Evolutionary conservation across 2,329 filamentous ascomycete genomes (phyloP).

Genomic region (Colletotrichum lini): DNA sequence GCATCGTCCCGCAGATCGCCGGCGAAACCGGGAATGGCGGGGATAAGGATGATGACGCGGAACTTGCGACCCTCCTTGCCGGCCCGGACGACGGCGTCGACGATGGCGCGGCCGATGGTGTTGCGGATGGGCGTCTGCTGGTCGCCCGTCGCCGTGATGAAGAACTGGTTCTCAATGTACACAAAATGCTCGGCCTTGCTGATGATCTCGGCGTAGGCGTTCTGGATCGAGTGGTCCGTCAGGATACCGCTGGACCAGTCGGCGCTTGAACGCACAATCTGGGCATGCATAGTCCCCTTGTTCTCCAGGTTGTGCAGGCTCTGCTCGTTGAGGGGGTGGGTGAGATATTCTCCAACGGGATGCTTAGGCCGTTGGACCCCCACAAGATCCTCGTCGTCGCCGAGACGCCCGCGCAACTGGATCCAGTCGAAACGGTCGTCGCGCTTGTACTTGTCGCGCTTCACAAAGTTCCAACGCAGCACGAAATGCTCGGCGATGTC

Average conservation of each 20-base stretch:
- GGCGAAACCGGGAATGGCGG: conserved; percentile 93
- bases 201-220: conserved; percentile 88
- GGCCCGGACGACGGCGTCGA: conserved; percentile 88
- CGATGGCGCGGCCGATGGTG: conserved; percentile 88
- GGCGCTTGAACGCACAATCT: conserved; percentile 89
- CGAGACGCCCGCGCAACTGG: conserved; percentile 80
- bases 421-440: conserved; percentile 89
- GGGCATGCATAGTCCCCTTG: conserved; percentile 83
- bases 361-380: conserved; percentile 91
- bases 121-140: conserved; percentile 90
- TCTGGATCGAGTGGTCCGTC: conserved; percentile 87
- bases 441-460: conserved; percentile 97
- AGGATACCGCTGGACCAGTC: conserved; percentile 97
- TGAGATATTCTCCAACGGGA: conserved; percentile 88
- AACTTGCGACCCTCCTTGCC: conserved; percentile 89
- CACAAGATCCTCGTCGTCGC: conserved; percentile 85
- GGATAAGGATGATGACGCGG: conserved; percentile 90
- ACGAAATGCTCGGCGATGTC: conserved; percentile 98
- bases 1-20: conserved; percentile 89
- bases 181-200: conserved; percentile 90
- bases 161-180: conserved; percentile 99
- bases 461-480: conserved; percentile 95
- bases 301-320: conserved; percentile 74
- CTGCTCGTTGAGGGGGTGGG: conserved; percentile 82
- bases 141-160: conserved; percentile 95